Base-by-base conservation (phyloP, 257 asterid genomes). In the Solanum arcanum region DNA sequence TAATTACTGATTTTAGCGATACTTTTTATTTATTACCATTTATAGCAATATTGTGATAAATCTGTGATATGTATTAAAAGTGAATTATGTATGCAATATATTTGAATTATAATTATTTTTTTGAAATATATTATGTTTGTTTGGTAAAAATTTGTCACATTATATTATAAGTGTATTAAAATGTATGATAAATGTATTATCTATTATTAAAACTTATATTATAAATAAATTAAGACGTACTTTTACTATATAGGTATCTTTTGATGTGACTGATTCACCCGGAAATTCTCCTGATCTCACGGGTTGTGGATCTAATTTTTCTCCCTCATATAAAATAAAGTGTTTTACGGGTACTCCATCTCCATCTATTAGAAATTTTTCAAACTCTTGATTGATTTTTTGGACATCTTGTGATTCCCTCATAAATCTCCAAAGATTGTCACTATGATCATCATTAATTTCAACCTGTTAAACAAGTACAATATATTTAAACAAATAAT, bases 391-490 rank as follows among this genome's bases (percentile, higher is more conserved):
- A 6, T 0, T 2, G 6, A 27, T 13, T 27, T 25, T 1, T 12
- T 1, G 0, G 1, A 12, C 2, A 12, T 0, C 0, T 13, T 0
- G 9, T 13, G 6, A 5, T 13, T 16, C 0, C 10, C 39, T 68
- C 37, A 68, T 16, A 68, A 27, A 68, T 6, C 1, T 12, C 2
- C 2, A 64, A 11, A 64, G 70, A 64, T n/a, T 56, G 1, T 25
- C 31, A 10, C 12, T 2, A 12, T 0, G 6, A 35, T 39, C 8
- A 3, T 41, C 23, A 76, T 76, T 76, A 23, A 76, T 3, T 13
- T 23, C 5, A 41, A 76, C 59, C 83, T 76, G 83, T 76, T 39
- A 74, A 39, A 21, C 5, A 76, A 41, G 83, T 76, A 39, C 0
- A 74, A 75, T 12, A 75, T 56, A 1, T 56, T 44, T 1, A 44